These are phyloP conservation scores for Aspergillus luchuensis DNA, from an alignment of 2,329 filamentous ascomycete species.

Conservation along the genomic window DNA sequence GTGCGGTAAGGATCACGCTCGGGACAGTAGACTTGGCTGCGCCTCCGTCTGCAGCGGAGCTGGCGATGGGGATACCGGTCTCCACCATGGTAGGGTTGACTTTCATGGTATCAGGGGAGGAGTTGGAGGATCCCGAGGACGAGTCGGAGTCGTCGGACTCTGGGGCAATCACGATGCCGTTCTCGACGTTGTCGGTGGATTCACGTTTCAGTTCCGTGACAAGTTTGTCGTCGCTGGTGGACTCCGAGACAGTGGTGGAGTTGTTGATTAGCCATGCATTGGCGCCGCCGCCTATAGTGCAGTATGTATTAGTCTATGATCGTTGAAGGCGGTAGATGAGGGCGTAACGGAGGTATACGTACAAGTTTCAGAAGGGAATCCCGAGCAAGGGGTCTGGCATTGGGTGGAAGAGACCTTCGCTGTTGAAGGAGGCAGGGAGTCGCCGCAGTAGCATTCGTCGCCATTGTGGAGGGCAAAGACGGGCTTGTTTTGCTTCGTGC, in stretches of 20 bases:
- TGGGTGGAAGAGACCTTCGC: conserved; percentile 22
- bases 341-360: conserved; percentile 7
- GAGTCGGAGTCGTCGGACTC: conserved; percentile 14
- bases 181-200: neutral
- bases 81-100: conserved; percentile 19
- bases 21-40: neutral
- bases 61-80: conserved; percentile 16
- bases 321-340: too few species aligned
- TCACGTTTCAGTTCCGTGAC: neutral
- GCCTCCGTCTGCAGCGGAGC: neutral
- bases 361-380: conserved; percentile 26
- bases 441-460: conserved; percentile 26
- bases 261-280: conserved; percentile 21
- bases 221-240: neutral
- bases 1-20: neutral
- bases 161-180: conserved; percentile 6
- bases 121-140: conserved; percentile 16
- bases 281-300: conserved; percentile 9
- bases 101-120: conserved; percentile 9
- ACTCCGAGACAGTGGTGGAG: conserved; percentile 4
- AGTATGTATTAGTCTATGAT: neutral
- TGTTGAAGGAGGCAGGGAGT: conserved; percentile 19
- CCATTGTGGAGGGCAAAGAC: conserved; percentile 24
- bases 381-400: conserved; percentile 25
- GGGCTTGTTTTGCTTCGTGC: conserved; percentile 14